Evolutionary conservation across 2,329 filamentous ascomycete species (phyloP).

Genomic region (Colletotrichum spaethianum): DNA sequence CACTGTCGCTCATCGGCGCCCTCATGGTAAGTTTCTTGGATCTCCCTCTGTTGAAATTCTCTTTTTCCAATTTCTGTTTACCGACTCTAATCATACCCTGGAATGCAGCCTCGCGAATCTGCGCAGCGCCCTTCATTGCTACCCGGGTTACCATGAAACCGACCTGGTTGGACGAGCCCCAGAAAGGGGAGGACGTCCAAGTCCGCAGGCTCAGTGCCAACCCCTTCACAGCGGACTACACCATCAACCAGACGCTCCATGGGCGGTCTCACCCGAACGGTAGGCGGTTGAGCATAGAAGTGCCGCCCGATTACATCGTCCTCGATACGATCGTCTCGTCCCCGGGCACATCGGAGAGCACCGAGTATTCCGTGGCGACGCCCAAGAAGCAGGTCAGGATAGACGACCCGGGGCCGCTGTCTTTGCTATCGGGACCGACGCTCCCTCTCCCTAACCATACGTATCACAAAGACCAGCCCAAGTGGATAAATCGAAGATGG

Average conservation of each 20-base stretch:
- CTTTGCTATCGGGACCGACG: conserved; percentile 6
- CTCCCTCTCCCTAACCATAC: not conserved
- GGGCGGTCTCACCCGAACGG: conserved; percentile 16
- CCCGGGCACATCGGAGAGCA: conserved; percentile 26
- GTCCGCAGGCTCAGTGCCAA: conserved; percentile 26
- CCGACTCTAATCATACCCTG: not conserved
- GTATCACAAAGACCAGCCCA: not conserved
- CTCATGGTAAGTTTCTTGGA: conserved; percentile 19
- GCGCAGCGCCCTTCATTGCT: conserved; percentile 10
- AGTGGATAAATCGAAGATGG: conserved; percentile 15
- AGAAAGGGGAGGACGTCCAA: conserved; percentile 18
- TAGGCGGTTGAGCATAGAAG: conserved; percentile 26
- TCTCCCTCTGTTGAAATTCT: not conserved
- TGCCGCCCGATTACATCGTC: conserved; percentile 22
- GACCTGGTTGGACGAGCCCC: conserved; percentile 30
- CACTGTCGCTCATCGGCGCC: conserved; percentile 7
- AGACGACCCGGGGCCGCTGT: conserved; percentile 1
- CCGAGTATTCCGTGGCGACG: not conserved
- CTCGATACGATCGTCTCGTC: conserved; percentile 26
- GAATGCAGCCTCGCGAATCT: conserved; percentile 20
- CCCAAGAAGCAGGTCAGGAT: not conserved
- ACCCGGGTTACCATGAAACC: conserved; percentile 32
- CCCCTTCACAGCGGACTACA: conserved; percentile 38
- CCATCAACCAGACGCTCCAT: conserved; percentile 37
- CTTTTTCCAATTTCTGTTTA: too few species aligned